Evolutionary conservation across 2,329 filamentous ascomycete species (phyloP), one percentile per base, ranked within the genome.

Genomic region (Sclerotiophoma versabilis): DNA sequence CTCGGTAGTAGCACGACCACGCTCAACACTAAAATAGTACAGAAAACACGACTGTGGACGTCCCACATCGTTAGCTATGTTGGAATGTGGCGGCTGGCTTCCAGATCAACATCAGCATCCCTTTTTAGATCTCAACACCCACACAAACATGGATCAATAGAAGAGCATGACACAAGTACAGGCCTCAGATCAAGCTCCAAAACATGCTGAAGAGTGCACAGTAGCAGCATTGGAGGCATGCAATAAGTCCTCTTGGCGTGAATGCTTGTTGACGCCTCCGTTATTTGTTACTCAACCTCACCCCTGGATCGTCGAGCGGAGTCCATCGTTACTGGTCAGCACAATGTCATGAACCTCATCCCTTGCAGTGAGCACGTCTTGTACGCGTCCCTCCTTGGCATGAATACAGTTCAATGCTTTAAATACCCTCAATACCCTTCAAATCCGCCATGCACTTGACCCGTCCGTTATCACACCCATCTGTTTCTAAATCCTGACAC

Each of bases 311-410:
- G 38, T 25, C 19, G 14, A 44, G 10, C 30, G 29, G 11, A 1
- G 12, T n/a, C 10, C 20, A 32, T 17, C 14, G 23, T 17, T 39
- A 32, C 12, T 29, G 32, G 25, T 30, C 17, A 26, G 22, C 25
- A n/a, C 4, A 10, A 22, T 41, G 3, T 26, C 19, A 14, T 25
- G 12, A 36, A 15, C 23, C 25, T 30, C 39, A 41, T 38, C 43
- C 47, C 54, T 57, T 52, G 54, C 54, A 41, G 41, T 39, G 1
- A 20, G 10, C 32, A 19, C 30, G 25, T 48, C 23, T 29, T 30
- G 14, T 5, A 23, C 32, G 6, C 43, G 14, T 11, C 38, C 3
- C 17, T 17, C 22, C 25, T 33, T 44, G 25, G 34, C 44, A 33
- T 39, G 41, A 34, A 45, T 25, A 25, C 11, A 3, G 3, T n/a